Conservation (phyloP, 306 rosid genomes). For the Trifolium repens region DNA sequence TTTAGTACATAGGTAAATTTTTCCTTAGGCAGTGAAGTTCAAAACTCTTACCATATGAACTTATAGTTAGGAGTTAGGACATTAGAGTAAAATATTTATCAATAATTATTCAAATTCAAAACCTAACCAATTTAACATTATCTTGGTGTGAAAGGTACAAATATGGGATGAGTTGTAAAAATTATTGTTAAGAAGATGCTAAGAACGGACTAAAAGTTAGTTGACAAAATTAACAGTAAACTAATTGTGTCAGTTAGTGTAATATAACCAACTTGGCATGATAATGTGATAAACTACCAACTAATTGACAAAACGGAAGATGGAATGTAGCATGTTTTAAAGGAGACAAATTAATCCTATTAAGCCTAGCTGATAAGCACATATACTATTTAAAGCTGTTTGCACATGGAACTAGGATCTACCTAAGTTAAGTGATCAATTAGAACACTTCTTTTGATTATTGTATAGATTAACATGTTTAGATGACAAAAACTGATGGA, state of each 20-base stretch:
- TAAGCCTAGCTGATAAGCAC: constrained; percentile 26
- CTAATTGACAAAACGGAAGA: constrained; percentile 23
- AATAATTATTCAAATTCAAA: constrained; percentile 21
- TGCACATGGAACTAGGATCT: constrained; percentile 8
- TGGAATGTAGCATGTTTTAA: constrained; percentile 19
- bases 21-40: too few species aligned
- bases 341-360: constrained; percentile 35
- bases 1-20: too few species aligned
- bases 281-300: constrained; percentile 1
- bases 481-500: not conserved
- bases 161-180: constrained; percentile 25
- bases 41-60: too few species aligned
- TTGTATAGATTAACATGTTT: not conserved
- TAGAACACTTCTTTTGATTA: constrained; percentile 32
- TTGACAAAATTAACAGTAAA: constrained; percentile 38
- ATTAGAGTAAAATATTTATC: constrained; percentile 26
- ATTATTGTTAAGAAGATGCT: constrained; percentile 36
- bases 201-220: constrained; percentile 29
- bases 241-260: constrained; percentile 26
- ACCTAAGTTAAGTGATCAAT: constrained; percentile 38
- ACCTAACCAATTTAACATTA: constrained; percentile 42
- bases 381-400: not conserved
- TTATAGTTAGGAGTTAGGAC: too few species aligned
- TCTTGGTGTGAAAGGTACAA: constrained; percentile 29
- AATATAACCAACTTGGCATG: constrained; percentile 6